These are phyloP conservation scores for Sporisorium sorghi DNA, from an alignment of 1,284 basidiomycete species.

Conservation along the genomic window DNA sequence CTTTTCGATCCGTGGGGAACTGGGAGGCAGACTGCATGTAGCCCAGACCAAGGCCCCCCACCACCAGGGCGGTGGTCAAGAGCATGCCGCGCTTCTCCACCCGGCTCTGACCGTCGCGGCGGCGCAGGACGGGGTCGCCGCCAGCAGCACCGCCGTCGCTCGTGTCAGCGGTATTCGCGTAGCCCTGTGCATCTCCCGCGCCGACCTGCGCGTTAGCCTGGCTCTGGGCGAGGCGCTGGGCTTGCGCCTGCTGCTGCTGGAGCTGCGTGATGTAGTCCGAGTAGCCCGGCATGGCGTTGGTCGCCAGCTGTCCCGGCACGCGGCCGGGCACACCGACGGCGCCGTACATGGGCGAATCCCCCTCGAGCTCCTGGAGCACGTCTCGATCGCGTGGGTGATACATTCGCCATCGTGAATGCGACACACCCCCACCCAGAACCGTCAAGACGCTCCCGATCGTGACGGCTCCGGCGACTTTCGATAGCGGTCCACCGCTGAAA, in stretches of 20 bases:
- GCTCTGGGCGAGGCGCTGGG: not conserved
- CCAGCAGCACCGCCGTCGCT: not conserved
- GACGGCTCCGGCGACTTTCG: conserved; percentile 8
- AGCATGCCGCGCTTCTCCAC: conserved; percentile 21
- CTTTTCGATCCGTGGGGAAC: conserved; percentile 34
- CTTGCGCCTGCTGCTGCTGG: conserved; percentile 17
- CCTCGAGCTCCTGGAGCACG: conserved; percentile 33
- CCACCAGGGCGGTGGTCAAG: not conserved
- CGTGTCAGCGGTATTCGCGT: too few relatives aligned
- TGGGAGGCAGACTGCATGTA: conserved; percentile 25
- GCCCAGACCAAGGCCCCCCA: conserved; percentile 18
- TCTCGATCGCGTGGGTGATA: conserved; percentile 33
- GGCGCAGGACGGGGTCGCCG: conserved; percentile 24
- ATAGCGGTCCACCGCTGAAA: conserved; percentile 11
- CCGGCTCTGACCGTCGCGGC: conserved; percentile 1
- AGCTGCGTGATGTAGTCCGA: conserved; percentile 14
- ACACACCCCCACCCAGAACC: conserved; percentile 15
- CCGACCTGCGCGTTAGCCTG: not conserved
- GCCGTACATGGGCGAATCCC: conserved; percentile 33
- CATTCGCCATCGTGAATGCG: conserved; percentile 21
- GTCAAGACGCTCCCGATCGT: conserved; percentile 17
- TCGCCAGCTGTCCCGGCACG: conserved; percentile 35
- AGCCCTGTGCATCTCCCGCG: too few relatives aligned
- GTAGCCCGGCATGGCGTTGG: conserved; percentile 43
- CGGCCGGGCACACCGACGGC: conserved; percentile 41